These are phyloP conservation scores for Diaporthe ilicicola DNA, from an alignment of 2,329 filamentous ascomycete species.

Conservation along the genomic window DNA sequence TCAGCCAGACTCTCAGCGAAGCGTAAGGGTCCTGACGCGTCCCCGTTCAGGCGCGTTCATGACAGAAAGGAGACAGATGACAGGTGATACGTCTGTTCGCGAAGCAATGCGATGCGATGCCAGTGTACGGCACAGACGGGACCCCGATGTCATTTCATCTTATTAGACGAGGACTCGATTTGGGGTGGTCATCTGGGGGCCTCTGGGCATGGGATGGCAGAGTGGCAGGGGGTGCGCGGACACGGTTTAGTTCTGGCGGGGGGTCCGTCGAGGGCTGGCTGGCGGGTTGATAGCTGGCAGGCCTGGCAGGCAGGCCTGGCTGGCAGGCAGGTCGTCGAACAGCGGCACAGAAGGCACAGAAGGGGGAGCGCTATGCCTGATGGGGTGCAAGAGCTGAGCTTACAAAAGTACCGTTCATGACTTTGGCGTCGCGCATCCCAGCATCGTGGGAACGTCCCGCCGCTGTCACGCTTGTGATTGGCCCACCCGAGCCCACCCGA, in stretches of 20 bases:
- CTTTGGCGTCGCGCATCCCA: slow-evolving; percentile 6
- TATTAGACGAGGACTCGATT: background rate
- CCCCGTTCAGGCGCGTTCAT: background rate
- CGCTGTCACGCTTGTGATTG: background rate
- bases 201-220: background rate
- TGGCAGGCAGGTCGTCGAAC: no score
- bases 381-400: slow-evolving; percentile 7
- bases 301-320: no score
- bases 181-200: background rate
- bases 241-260: background rate
- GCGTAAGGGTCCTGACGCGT: background rate
- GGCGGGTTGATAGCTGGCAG: no score
- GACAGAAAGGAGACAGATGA: background rate
- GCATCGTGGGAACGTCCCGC: background rate
- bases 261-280: background rate
- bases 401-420: slow-evolving; percentile 1
- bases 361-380: background rate
- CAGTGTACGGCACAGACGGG: slow-evolving; percentile 17
- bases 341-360: background rate
- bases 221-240: background rate
- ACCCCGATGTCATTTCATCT: slow-evolving; percentile 1
- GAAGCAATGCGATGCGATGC: background rate
- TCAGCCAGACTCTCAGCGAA: background rate
- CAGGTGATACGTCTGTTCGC: background rate
- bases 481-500: background rate